Evolutionary conservation across 768 basidiomycete species (phyloP), one percentile per base, ranked within the genome.

Genomic region (Clavulina sp.): DNA sequence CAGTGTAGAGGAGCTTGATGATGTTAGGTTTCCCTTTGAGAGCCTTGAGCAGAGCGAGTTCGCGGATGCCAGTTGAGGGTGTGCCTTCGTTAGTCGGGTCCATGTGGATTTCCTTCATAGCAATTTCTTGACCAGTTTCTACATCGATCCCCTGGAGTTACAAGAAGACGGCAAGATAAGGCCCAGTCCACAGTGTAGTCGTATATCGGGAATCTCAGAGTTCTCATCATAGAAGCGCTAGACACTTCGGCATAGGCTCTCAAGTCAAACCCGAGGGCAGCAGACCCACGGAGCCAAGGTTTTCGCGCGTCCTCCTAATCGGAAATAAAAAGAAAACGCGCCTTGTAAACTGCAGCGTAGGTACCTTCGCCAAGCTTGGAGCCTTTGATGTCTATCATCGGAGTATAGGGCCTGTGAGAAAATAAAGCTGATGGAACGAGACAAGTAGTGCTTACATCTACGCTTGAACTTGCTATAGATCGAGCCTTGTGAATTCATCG

Each of bases 81-180:
- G 95, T 99, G 31, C 95, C 95, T 69, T 99, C 95, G 66, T 99
- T 95, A 3, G 92, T 85, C n/a, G n/a, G n/a, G 70, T 99, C 95
- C 54, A 99, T 83, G 62, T 96, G 91, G 57, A 99, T 99, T 70
- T 99, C 95, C 66, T 99, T 99, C 52, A 99, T 67, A 13, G 95
- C 95, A 13, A 99, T 95, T 49, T 95, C 87, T 66, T 97, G 93
- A 60, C 93, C 93, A n/a, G 91, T 97, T 30, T 89, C 89, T 55
- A 91, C 73, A 21, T 89, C 93, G 57, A 93, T 81, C 16, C 95
- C 95, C 86, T 89, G 13, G 26, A 46, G 24, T 13, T 28, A 26
- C 24, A 13, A 16, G 9, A 24, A 46, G 43, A 13, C 13, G 16
- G 13, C 13, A 13, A 46, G 24, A 13, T 13, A 46, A 26, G 16